Percentiles rank a stretch among this genome's conserved stretches.
These are phyloP conservation scores for Suillus subaureus DNA, from an alignment of 768 basidiomycete species.

Conservation along the genomic window DNA sequence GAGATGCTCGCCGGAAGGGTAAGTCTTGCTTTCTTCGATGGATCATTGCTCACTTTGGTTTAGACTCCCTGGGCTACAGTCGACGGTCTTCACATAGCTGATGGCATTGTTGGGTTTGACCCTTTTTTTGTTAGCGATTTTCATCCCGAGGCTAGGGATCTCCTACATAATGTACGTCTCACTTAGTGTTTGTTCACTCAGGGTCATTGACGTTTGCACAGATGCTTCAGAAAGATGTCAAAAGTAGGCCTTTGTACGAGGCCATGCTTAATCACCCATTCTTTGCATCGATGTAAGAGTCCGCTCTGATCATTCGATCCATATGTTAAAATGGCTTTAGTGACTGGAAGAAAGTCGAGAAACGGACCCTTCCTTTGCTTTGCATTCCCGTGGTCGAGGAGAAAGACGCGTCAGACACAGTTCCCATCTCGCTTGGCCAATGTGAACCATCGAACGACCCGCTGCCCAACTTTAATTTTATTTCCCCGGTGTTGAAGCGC, in stretches of 20 bases:
- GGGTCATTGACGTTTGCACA: slow-evolving; percentile 3
- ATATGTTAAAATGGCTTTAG: not conserved
- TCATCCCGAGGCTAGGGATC: slow-evolving; percentile 5
- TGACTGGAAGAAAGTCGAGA: slow-evolving; percentile 12
- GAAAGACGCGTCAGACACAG: not conserved
- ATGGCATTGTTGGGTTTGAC: not conserved
- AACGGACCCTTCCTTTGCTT: slow-evolving; percentile 4
- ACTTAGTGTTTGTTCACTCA: not conserved
- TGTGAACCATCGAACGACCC: slow-evolving; percentile 11
- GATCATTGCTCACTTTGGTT: not conserved
- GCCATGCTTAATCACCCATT: slow-evolving; percentile 14
- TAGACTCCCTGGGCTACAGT: slow-evolving; percentile 8
- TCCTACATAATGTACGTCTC: slow-evolving; percentile 5
- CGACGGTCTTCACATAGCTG: not conserved
- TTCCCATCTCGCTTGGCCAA: not conserved
- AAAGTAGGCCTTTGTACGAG: slow-evolving; percentile 8
- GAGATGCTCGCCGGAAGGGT: slow-evolving; percentile 15
- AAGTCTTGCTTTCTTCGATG: not conserved
- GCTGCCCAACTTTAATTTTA: slow-evolving; percentile 9
- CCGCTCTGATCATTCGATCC: not conserved
- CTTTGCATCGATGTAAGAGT: slow-evolving; percentile 11
- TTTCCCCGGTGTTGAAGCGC: slow-evolving; percentile 3
- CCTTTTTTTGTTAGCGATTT: not conserved
- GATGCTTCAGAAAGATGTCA: slow-evolving; percentile 15
- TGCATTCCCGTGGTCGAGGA: not conserved